Conservation (phyloP, 805 yeast species). For the Clavispora fructus region DNA sequence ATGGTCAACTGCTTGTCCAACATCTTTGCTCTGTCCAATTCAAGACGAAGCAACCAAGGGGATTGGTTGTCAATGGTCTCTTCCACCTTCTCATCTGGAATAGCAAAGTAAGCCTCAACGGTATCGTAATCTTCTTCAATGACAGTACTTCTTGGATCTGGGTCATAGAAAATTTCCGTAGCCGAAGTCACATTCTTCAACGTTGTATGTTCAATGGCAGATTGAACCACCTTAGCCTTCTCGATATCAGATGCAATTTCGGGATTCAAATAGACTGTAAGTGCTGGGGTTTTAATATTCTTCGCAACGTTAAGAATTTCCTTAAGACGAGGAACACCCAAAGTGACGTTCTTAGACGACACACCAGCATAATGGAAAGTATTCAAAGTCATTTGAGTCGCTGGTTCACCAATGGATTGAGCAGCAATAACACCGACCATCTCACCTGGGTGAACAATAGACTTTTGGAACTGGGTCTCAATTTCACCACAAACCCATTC, state of each 20-base stretch:
- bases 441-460: slow-evolving; percentile 94
- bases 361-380: slow-evolving; percentile 99
- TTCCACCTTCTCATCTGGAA: slow-evolving; percentile 97
- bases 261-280: slow-evolving; percentile 84
- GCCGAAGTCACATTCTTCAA: slow-evolving; percentile 93
- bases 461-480: slow-evolving; percentile 86
- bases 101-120: slow-evolving; percentile 93
- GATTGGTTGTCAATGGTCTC: slow-evolving; percentile 91
- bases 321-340: slow-evolving; percentile 99
- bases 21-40: slow-evolving; percentile 98
- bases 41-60: slow-evolving; percentile 96
- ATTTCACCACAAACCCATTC: slow-evolving; percentile 95
- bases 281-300: slow-evolving; percentile 98
- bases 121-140: slow-evolving; percentile 96
- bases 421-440: slow-evolving; percentile 98
- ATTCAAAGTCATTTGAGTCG: slow-evolving; percentile 94
- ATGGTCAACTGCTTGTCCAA: slow-evolving; percentile 95
- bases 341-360: slow-evolving; percentile 96
- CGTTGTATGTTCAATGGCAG: slow-evolving; percentile 95
- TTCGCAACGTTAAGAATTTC: slow-evolving; percentile 98
- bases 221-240: slow-evolving; percentile 89
- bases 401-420: slow-evolving; percentile 98
- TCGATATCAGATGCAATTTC: slow-evolving; percentile 85
- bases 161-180: slow-evolving; percentile 95
- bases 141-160: slow-evolving; percentile 92